Evolutionary conservation across 768 basidiomycete species (phyloP), one percentile per base, ranked within the genome.

Genomic region (Termitomyces sp.): DNA sequence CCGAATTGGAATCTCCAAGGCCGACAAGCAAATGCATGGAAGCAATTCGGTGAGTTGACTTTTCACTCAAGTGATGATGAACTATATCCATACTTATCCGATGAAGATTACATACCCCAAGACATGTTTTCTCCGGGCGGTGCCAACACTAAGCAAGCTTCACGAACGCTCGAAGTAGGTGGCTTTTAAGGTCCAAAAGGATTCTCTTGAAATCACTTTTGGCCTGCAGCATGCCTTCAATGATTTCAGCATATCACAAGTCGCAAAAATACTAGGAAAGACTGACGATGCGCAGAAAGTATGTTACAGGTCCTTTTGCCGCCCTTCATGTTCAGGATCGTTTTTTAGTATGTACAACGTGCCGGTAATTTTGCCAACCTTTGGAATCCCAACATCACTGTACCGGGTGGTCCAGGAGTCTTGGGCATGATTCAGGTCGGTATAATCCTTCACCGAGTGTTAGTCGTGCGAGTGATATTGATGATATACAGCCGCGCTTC

Each of bases 161-260:
- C 84, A 2, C 74, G 85, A 8, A 80, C 84, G 3, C 65, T 85
- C 9, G 85, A 87, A 73, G 84, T 83, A 61, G 26, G 60, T 55
- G 59, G 55, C 20, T 24, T 54, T 29, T 22, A 4, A 37, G n/a
- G 22, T 18, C 10, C 31, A 6, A 22, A 5, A 39, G 20, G 14
- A n/a, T 20, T 22, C 16, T 27, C n/a, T 41, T 2, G 26, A 10
- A 7, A 31, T 13, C 31, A 13, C 34, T 26, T 34, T 24, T 9
- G 39, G n/a, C n/a, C n/a, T 24, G 29, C 54, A 86, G 85, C 76
- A 86, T 61, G 76, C 85, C 1, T 87, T 87, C 65, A 78, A 77
- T 55, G 85, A 87, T 61, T 87, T 87, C 61, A 69, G 80, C 1
- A 81, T 87, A 49, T 81, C 83, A 1, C 85, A 86, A 71, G 85